Evolutionary conservation across 2,329 filamentous ascomycete species (phyloP).

Genomic region (Aureobasidium pullulans): DNA sequence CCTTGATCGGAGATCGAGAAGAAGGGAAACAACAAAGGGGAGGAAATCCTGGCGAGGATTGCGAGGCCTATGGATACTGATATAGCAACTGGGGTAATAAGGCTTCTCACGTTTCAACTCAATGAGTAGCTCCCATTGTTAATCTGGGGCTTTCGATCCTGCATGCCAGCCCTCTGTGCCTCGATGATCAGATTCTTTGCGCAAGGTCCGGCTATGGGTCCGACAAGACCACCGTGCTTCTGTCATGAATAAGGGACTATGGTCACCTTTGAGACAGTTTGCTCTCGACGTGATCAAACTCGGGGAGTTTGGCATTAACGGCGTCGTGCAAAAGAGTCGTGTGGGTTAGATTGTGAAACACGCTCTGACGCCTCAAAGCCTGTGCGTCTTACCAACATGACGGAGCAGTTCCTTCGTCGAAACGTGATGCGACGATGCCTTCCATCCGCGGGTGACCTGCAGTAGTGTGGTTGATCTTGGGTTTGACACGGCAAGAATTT

Average conservation of each 20-base stretch:
- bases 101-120: constrained; percentile 4
- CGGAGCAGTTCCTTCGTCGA: constrained; percentile 1
- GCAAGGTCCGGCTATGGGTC: neutral
- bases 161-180: neutral
- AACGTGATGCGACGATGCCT: constrained; percentile 4
- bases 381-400: constrained; percentile 4
- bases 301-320: constrained; percentile 1
- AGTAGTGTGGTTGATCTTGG: constrained; percentile 1
- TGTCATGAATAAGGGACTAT: constrained; percentile 3
- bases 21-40: neutral
- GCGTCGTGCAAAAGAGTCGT: constrained; percentile 1
- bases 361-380: neutral
- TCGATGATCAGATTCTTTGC: neutral
- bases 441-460: neutral
- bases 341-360: constrained; percentile 2
- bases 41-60: neutral
- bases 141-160: constrained; percentile 3
- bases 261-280: neutral
- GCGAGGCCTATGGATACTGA: constrained; percentile 4
- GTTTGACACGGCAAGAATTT: neutral
- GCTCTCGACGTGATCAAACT: neutral
- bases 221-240: neutral
- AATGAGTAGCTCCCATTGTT: neutral
- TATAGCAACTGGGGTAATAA: constrained; percentile 10
- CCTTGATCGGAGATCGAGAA: neutral